Evolutionary conservation across 192 early-diverging fungal genomes (phyloP), one percentile per base, ranked within the genome.

Genomic region (Pilaira anomala): DNA sequence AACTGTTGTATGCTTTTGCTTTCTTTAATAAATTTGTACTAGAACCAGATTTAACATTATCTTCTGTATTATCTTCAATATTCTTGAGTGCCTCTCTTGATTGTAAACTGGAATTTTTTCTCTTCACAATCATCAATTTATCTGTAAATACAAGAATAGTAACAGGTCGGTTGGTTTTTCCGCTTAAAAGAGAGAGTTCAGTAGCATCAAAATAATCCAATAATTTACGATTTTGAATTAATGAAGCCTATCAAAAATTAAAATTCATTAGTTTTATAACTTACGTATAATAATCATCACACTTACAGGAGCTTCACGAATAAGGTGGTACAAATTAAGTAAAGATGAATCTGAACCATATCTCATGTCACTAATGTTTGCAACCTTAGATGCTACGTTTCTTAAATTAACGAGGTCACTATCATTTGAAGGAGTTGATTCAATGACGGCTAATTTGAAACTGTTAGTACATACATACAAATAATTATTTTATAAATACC

Each of bases 131-230:
- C 54, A 70, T 59, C 5, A 70, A 12, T 33, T 64, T 62, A 25
- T 70, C 68, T 39, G 52, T 70, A 45, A 70, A 70, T 21, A 70
- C 22, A n/a, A 70, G 55, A 18, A 70, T 25, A 0, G 68, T 63
- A 1, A 70, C 62, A 5, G 68, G 55, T 9, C 68, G 62, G 7
- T 64, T 30, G 1, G 55, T 53, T 8, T 58, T 48, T 12, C 55
- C 42, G 12, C 46, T 48, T 13, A 48, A 24, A 19, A 70, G 33
- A 9, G 63, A 53, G 2, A 70, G 22, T 44, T 70, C 68, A 16
- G 62, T 60, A 14, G 55, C 62, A 40, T 70, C 68, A 44, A 59
- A 56, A 16, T 63, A 57, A 8, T 46, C 62, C 22, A 70, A 26
- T 16, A 70, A 57, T 1, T 48, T 41, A 12, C 62, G 68, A 9